These are phyloP conservation scores for Xerocomus nothofagi DNA, from an alignment of 1,284 basidiomycete species.

Conservation along the genomic window DNA sequence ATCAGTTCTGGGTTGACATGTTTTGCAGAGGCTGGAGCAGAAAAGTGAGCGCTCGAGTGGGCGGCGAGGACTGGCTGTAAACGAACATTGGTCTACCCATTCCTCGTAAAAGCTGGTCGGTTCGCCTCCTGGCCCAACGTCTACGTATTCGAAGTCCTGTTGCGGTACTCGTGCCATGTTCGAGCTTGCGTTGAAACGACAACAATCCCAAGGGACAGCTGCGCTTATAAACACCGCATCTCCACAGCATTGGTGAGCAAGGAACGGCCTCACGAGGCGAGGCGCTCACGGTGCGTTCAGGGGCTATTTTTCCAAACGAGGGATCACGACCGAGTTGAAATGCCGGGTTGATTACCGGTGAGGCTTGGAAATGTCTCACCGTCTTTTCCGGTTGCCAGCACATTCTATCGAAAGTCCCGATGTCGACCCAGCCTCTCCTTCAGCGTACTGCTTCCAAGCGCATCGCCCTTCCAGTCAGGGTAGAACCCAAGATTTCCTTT, in stretches of 20 bases:
- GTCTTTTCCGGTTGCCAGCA: not conserved
- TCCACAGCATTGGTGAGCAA: slow-evolving; percentile 7
- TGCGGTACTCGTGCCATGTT: slow-evolving; percentile 14
- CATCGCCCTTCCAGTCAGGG: slow-evolving; percentile 91
- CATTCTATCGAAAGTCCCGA: too few relatives aligned
- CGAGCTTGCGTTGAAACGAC: not conserved
- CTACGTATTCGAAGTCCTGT: slow-evolving; percentile 31
- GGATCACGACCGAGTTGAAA: slow-evolving; percentile 16
- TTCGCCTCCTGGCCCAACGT: slow-evolving; percentile 15
- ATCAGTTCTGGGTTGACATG: slow-evolving; percentile 44
- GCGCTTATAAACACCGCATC: slow-evolving; percentile 1
- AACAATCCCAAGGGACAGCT: not conserved
- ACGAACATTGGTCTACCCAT: slow-evolving; percentile 57
- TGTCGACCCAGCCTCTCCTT: slow-evolving; percentile 98
- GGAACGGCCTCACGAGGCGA: slow-evolving; percentile 1
- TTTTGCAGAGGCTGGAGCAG: slow-evolving; percentile 48
- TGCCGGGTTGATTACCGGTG: slow-evolving; percentile 14
- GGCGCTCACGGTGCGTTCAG: slow-evolving; percentile 1
- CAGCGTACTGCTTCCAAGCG: slow-evolving; percentile 95
- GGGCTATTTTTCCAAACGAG: slow-evolving; percentile 23
- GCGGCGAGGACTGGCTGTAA: not conserved
- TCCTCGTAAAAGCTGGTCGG: slow-evolving; percentile 44
- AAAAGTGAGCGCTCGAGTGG: slow-evolving; percentile 4
- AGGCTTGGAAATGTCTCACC: not conserved
- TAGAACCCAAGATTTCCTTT: slow-evolving; percentile 94